phyloP scores from a whole-genome alignment of 2,329 filamentous ascomycete species.

The Cercospora zeae-maydis region DNA sequence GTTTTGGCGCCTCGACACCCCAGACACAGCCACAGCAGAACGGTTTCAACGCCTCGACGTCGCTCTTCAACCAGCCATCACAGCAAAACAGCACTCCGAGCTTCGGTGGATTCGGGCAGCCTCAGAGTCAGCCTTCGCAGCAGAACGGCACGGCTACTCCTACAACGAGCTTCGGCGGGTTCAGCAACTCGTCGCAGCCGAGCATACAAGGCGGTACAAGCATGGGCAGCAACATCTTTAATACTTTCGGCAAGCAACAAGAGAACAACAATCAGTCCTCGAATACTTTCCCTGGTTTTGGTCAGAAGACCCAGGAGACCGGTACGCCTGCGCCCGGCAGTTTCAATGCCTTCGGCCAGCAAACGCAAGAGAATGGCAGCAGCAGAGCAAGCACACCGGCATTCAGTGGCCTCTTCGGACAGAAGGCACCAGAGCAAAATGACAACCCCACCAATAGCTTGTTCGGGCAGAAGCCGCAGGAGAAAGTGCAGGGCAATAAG shows the following conservation, averaged over 20 bases:
- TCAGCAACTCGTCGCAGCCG: slow-evolving; percentile 18
- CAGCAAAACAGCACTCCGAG: slow-evolving; percentile 18
- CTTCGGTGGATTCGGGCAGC: slow-evolving; percentile 19
- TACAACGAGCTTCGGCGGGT: slow-evolving; percentile 21
- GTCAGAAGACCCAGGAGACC: slow-evolving; percentile 19
- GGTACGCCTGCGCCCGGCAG: slow-evolving; percentile 7
- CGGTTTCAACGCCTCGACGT: slow-evolving; percentile 19
- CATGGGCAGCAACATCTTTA: slow-evolving; percentile 9
- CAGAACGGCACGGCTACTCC: slow-evolving; percentile 21
- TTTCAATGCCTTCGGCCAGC: slow-evolving; percentile 8
- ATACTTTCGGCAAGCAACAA: not conserved
- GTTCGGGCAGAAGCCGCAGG: slow-evolving; percentile 6
- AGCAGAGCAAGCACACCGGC: slow-evolving; percentile 14
- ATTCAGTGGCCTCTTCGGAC: slow-evolving; percentile 13
- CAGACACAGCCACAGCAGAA: slow-evolving; percentile 19
- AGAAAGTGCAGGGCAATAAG: slow-evolving; percentile 7
- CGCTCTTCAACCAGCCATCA: slow-evolving; percentile 19
- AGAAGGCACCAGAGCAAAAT: slow-evolving; percentile 15
- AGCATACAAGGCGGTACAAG: slow-evolving; percentile 12
- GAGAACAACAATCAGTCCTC: slow-evolving; percentile 7
- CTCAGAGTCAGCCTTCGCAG: slow-evolving; percentile 13
- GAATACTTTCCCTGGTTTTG: slow-evolving; percentile 17
- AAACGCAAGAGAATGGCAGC: slow-evolving; percentile 7
- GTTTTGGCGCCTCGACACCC: slow-evolving; percentile 12
- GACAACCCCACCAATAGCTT: slow-evolving; percentile 2